Base-by-base conservation (phyloP, 2,329 filamentous ascomycete species). In the Alternaria alternata region DNA sequence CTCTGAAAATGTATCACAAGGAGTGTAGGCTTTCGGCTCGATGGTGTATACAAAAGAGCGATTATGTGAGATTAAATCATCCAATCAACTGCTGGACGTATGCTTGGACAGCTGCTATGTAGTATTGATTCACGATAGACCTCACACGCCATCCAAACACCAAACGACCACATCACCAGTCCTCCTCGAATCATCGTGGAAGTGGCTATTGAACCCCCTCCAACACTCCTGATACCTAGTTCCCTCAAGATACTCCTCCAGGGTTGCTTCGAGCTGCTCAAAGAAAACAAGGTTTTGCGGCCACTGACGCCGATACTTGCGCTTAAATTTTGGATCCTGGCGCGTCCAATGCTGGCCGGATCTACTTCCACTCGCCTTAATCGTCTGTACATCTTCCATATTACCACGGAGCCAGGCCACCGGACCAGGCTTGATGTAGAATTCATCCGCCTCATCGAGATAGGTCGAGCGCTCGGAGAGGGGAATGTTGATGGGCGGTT, bases 381-480 rank as follows among this genome's bases (percentile, higher is more conserved):
- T 60, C 9, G 70, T 71, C 7, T 69, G 57, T 11, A 72, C 47
- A 34, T 71, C 62, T 51, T 75, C 68, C 82, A 84, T 83, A 51
- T 83, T 76, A 5, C 64, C 62, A 0, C 70, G 55, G n/a, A 84
- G 60, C 82, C 81, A 84, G 2, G 49, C 54, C 4, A 41, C 59
- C 1, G 75, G 75, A 7, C 75, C 75, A 11, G 89, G 87, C 62
- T 91, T 78, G 9, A 82, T 86, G 79, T 97, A 98, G 81, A 99
- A 99, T 44, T 89, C 85, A 75, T 97, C 94, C 7, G 93, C 94
- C 81, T 99, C 94, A 76, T 97, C 94, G 16, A 90, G 81, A 78
- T 99, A 99, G 2, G 74, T 73, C 1, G 81, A 82, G 42, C 94
- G 88, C 74, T 91, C 86, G 7, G 80, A 77, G 0, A 86, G 83